Evolutionary conservation across 257 asterid species (phyloP), one percentile per base, ranked within the genome.

Genomic region (Nicotiana knightiana): DNA sequence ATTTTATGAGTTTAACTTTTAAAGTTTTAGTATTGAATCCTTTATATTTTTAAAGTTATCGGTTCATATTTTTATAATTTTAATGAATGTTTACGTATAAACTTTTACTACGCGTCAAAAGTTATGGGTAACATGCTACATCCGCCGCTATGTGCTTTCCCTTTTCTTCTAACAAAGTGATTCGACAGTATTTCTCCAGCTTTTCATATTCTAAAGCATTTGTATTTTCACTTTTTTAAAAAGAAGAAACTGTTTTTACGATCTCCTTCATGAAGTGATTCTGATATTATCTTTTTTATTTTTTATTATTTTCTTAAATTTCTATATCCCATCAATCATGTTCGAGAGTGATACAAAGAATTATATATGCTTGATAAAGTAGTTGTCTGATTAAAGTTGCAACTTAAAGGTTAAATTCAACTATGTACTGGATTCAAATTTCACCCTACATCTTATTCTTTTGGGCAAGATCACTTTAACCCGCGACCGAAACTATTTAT

Each of bases 171-270:
- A 21, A 70, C 4, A 18, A 71, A 82, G 46, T 82, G 39, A 37
- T 13, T 73, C 54, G 57, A 46, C 76, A 73, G 65, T 39, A 39
- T 26, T 48, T 54, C 24, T 82, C 76, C 81, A 46, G 62, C 80
- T 82, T 73, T 58, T 71, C 53, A 43, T 37, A 18, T 28, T 28
- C 65, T 61, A 48, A 73, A 73, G 79, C 43, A 73, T 82, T 28
- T 82, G 28, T 35, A 26, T 43, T 21, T 73, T 65, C 71, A 21
- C 24, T 61, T 59, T 76, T 71, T 28, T 9, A 54, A 30, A 51
- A 81, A 39, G 10, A 46, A 37, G 28, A 46, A 54, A 71, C 61
- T 43, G 2, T 73, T 73, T 21, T 48, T 46, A 73, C 21, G 21
- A 71, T 71, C 6, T 37, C 77, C 35, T 11, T 39, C 11, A 28